phyloP scores from a whole-genome alignment of 1,139 yeast genomes.

The Taiozyma onychis region DNA sequence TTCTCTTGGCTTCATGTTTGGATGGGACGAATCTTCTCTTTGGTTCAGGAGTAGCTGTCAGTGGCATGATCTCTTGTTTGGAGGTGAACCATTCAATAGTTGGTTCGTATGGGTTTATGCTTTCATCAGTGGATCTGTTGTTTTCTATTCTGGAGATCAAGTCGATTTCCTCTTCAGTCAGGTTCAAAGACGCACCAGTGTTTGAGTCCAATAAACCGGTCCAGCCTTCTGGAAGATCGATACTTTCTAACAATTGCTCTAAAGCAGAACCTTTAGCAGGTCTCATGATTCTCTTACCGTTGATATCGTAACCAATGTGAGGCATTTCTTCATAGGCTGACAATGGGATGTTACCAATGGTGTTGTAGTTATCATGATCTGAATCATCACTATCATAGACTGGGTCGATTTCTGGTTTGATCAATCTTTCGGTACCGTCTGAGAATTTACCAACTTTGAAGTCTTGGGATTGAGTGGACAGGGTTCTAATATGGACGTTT shows the following conservation, averaged over 20 bases:
- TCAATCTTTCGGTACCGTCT: constrained; percentile 72
- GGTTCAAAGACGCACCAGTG: constrained; percentile 83
- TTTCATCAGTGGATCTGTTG: constrained; percentile 79
- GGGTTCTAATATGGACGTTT: constrained; percentile 45
- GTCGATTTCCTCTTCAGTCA: constrained; percentile 86
- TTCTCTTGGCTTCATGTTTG: constrained; percentile 91
- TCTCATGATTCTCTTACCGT: constrained; percentile 97
- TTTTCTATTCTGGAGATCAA: constrained; percentile 80
- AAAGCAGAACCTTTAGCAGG: constrained; percentile 97
- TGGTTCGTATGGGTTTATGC: constrained; percentile 85
- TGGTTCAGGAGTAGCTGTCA: constrained; percentile 93
- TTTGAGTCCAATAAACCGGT: constrained; percentile 90
- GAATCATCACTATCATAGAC: constrained; percentile 91
- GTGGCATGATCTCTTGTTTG: constrained; percentile 83
- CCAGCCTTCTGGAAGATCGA: constrained; percentile 97
- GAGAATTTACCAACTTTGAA: constrained; percentile 52
- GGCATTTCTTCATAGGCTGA: constrained; percentile 97
- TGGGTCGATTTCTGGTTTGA: constrained; percentile 89
- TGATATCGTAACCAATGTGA: constrained; percentile 93
- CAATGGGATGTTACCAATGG: constrained; percentile 89
- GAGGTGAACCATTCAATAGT: constrained; percentile 94
- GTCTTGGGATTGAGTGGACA: constrained; percentile 35
- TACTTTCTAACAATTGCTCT: constrained; percentile 80
- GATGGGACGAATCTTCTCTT: constrained; percentile 96
- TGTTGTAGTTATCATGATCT: constrained; percentile 77